Base-by-base conservation (phyloP, 169 alveolate genomes). In the Miamiensis avidus region DNA sequence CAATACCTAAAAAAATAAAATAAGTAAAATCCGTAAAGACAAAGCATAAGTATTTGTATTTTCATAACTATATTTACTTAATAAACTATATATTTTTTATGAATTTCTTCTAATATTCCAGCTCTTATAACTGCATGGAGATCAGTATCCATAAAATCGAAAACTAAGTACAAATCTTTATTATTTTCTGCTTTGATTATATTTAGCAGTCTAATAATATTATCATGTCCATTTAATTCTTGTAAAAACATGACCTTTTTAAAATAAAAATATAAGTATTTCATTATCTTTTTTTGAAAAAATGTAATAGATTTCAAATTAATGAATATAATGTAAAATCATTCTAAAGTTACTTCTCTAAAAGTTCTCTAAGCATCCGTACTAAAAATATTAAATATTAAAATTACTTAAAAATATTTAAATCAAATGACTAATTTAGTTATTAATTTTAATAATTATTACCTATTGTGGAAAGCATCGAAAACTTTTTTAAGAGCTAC, bases 81-180 rank as follows among this genome's bases (percentile, higher is more conserved):
- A 86, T 86, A 86, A 69, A 86, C 87, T 74, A 86, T 81, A 30
- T 86, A 86, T 81, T 86, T n/a, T 29, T 99, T 97, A 93, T 98
- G 99, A 78, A 99, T 97, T 90, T 97, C 99, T 93, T 98, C 99
- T 88, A 99, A 90, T 31, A 99, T 98, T 93, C 98, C 98, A 69
- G 99, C 99, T 76, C 99, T 96, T 74, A 99, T 99, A 27, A 98
- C 99, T 31, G 99, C 99, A 92, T 99, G 99, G 75, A 99, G 93
- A 86, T 99, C 99, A n/a, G 99, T 98, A 82, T 97, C 99, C 99
- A 99, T 97, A 88, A 95, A 98, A 91, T 99, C 99, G 89, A 98
- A 99, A 4, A 99, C 98, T 83, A 99, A 83, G 87, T 99, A 99
- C n/a, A 99, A 96, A 87, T 87, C 91, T 49, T 87, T 87, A 77